Evolutionary conservation across 2,329 filamentous ascomycete genomes (phyloP).

Genomic region (Rhinocladiella similis): DNA sequence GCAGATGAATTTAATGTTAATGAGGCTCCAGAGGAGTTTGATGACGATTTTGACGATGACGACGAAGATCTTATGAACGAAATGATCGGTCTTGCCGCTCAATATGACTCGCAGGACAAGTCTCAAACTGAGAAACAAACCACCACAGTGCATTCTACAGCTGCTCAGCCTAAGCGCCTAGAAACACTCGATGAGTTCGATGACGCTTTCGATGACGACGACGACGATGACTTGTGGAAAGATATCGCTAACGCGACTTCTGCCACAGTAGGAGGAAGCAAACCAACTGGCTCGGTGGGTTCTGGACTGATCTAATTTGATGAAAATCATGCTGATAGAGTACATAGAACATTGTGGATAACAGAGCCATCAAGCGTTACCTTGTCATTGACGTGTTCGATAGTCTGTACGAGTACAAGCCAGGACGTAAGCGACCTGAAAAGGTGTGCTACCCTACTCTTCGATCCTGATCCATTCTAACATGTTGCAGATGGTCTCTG

Average conservation of each 20-base stretch:
- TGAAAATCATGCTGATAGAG: conserved; percentile 59
- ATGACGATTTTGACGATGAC: conserved; percentile 33
- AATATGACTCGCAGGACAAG: conserved; percentile 25
- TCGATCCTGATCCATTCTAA: conserved; percentile 17
- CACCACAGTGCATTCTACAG: neutral
- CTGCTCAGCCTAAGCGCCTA: conserved; percentile 9
- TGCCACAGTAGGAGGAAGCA: conserved; percentile 64
- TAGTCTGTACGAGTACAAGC: conserved; percentile 65
- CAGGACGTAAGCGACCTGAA: conserved; percentile 62
- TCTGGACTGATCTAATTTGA: conserved; percentile 44
- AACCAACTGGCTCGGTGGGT: conserved; percentile 24
- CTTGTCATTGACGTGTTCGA: conserved; percentile 73
- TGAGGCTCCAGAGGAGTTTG: conserved; percentile 8
- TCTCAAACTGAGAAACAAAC: neutral
- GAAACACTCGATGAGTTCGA: conserved; percentile 34
- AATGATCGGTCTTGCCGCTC: conserved; percentile 28
- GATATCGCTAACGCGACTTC: conserved; percentile 64
- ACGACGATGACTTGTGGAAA: conserved; percentile 72
- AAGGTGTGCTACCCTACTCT: conserved; percentile 60
- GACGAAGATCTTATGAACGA: conserved; percentile 34
- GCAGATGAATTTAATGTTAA: too few relatives aligned
- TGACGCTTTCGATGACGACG: conserved; percentile 64
- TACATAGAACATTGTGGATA: conserved; percentile 65
- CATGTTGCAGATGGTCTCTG: conserved; percentile 69
- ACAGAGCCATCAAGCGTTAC: conserved; percentile 78